Evolutionary conservation across 768 basidiomycete species (phyloP), one percentile per base, ranked within the genome.

Genomic region (Paxillus involutus): DNA sequence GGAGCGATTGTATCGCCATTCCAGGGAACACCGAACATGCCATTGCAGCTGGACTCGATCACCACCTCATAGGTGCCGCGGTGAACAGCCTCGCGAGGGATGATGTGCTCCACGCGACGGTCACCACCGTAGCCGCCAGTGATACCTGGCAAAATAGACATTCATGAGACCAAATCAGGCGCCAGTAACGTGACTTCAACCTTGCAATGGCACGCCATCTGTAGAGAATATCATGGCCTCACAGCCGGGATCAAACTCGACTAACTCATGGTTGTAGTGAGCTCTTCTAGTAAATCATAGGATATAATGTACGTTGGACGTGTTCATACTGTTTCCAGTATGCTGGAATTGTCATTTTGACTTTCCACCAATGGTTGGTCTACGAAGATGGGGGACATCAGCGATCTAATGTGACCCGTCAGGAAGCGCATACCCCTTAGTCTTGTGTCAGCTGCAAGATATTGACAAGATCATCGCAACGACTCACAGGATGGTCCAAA

Each of bases 301-400:
- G 30, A 24, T 17, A 3, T 21, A 35, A 56, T 86, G 8, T 59
- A 91, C 91, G 85, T 68, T 95, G 93, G 19, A 96, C 85, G 13
- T 89, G 84, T 59, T 94, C 91, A 63, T 98, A 95, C 52, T 91
- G 80, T 59, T 75, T 73, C 79, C 88, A 95, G 47, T 86, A 82
- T 13, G 77, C 67, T 0, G 96, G 97, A 29, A 98, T 85, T 9
- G 77, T 81, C 3, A 99, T 66, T 9, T 82, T 80, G 39, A 98
- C 86, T 62, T 93, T 93, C 84, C 88, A 95, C 96, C 96, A 98
- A 69, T 98, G 95, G 61, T 97, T 97, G 14, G 90, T 89, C 92
- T 90, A 51, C 21, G 21, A n/a, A 36, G 55, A 35, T 4, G 44
- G 24, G 39, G 16, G n/a, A 53, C 12, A n/a, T 62, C 47, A 63